Percentiles rank a stretch among this genome's conserved stretches.
Evolutionary conservation across 257 asterid species (phyloP).

Genomic region (Nyctanthes arbortristis): DNA sequence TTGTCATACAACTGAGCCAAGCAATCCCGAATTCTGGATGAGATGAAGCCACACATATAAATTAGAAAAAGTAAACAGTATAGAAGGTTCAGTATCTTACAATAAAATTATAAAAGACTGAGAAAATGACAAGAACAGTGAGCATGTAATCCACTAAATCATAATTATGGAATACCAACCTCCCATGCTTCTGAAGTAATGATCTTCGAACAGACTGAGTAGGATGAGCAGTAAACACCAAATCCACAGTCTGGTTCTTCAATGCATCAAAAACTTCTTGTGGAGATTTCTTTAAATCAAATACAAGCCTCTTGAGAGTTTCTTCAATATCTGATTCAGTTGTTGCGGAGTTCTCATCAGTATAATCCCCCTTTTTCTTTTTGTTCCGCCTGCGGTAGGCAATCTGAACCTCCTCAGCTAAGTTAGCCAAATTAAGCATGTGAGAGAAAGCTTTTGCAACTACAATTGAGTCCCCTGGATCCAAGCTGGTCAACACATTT

Average conservation of each 20-base stretch:
- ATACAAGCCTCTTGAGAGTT: slow-evolving; percentile 49
- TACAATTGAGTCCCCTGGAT: slow-evolving; percentile 59
- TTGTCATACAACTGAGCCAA: slow-evolving; percentile 50
- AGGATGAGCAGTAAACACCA: slow-evolving; percentile 57
- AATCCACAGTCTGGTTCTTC: slow-evolving; percentile 57
- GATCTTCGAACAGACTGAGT: slow-evolving; percentile 54
- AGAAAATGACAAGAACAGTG: neutral
- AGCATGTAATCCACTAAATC: neutral
- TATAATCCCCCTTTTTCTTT: slow-evolving; percentile 39
- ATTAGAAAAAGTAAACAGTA: slow-evolving; percentile 2
- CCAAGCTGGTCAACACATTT: slow-evolving; percentile 42
- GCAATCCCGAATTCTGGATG: slow-evolving; percentile 45
- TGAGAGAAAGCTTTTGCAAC: slow-evolving; percentile 51
- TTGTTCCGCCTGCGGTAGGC: slow-evolving; percentile 43
- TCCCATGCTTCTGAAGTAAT: slow-evolving; percentile 52
- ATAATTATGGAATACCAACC: slow-evolving; percentile 27
- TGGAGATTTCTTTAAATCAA: slow-evolving; percentile 45
- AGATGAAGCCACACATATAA: neutral
- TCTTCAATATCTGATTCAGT: slow-evolving; percentile 57
- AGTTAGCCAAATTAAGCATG: slow-evolving; percentile 56
- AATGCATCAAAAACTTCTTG: slow-evolving; percentile 50
- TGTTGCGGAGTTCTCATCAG: slow-evolving; percentile 40
- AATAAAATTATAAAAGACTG: neutral
- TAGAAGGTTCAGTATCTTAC: neutral
- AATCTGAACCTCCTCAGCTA: slow-evolving; percentile 56